These are phyloP conservation scores for Calonectria fujianensis DNA, from an alignment of 2,329 filamentous ascomycete species.

Conservation along the genomic window DNA sequence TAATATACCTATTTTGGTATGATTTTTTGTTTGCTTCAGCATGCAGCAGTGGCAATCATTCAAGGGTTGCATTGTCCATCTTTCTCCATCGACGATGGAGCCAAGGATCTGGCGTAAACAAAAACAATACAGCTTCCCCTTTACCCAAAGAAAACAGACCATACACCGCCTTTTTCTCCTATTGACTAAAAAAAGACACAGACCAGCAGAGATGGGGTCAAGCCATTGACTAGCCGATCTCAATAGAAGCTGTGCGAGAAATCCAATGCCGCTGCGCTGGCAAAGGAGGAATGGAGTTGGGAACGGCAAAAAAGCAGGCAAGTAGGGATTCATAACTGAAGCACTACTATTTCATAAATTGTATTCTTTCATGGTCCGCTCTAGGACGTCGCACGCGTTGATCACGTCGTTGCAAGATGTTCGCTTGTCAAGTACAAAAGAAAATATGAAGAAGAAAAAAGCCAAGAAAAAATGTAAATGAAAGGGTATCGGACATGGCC, in stretches of 20 bases:
- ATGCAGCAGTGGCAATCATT: too few relatives aligned
- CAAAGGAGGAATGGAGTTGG: neutral
- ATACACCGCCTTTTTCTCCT: slow-evolving; percentile 22
- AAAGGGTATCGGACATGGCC: slow-evolving; percentile 57
- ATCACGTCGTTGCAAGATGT: slow-evolving; percentile 6
- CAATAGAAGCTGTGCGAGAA: neutral
- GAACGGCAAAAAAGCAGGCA: too few relatives aligned
- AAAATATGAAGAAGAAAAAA: slow-evolving; percentile 2
- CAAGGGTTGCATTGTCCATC: neutral
- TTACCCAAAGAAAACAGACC: neutral
- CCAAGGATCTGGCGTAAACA: neutral
- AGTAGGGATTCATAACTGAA: neutral
- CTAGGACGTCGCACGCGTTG: neutral
- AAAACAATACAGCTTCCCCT: neutral
- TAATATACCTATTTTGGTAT: too few relatives aligned
- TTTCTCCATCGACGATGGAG: neutral
- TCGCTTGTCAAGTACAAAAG: slow-evolving; percentile 1
- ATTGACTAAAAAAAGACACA: neutral
- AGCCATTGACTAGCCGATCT: slow-evolving; percentile 12
- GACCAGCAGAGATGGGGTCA: neutral
- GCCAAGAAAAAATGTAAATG: slow-evolving; percentile 38
- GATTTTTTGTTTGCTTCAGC: too few relatives aligned
- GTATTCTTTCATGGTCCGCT: slow-evolving; percentile 2
- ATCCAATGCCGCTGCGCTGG: neutral
- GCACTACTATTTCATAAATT: slow-evolving; percentile 24